Conservation (phyloP, 78 protist species). For the Tieghemostelium lacteum region DNA sequence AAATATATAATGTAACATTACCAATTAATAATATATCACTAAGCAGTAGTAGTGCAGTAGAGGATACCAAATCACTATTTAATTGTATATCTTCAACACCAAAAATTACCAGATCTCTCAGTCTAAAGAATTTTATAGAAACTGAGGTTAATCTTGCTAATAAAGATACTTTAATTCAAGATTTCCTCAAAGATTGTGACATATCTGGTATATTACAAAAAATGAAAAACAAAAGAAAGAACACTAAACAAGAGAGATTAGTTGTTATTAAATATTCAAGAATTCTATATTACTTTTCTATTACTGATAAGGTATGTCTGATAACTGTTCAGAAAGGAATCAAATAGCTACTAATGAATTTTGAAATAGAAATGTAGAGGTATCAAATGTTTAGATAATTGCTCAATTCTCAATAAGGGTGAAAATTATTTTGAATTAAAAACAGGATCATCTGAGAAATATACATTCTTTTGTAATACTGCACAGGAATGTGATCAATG, state of each 20-base stretch:
- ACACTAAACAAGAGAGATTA: slow-evolving; percentile 38
- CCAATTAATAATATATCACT: slow-evolving; percentile 5
- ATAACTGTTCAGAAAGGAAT: neutral
- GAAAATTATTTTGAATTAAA: slow-evolving; percentile 4
- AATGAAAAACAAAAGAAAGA: slow-evolving; percentile 47
- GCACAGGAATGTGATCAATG: slow-evolving; percentile 33
- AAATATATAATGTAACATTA: slow-evolving; percentile 46
- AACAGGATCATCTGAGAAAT: slow-evolving; percentile 1
- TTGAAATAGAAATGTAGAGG: slow-evolving; percentile 29
- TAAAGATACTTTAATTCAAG: slow-evolving; percentile 1
- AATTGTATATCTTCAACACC: slow-evolving; percentile 24
- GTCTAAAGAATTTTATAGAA: slow-evolving; percentile 28
- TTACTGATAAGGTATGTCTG: neutral
- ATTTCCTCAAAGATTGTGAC: slow-evolving; percentile 35
- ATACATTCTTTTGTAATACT: slow-evolving; percentile 20
- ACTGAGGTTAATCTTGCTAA: slow-evolving; percentile 10
- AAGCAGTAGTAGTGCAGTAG: slow-evolving; percentile 2
- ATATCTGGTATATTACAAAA: slow-evolving; percentile 34
- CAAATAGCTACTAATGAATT: neutral
- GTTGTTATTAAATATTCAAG: slow-evolving; percentile 50
- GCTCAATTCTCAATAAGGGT: neutral
- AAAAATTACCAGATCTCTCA: slow-evolving; percentile 28
- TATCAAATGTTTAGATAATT: slow-evolving; percentile 47
- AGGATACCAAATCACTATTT: slow-evolving; percentile 12
- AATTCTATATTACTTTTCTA: slow-evolving; percentile 42